Base-by-base conservation (phyloP, 1,284 basidiomycete genomes). In the Moesziomyces aphidis region DNA sequence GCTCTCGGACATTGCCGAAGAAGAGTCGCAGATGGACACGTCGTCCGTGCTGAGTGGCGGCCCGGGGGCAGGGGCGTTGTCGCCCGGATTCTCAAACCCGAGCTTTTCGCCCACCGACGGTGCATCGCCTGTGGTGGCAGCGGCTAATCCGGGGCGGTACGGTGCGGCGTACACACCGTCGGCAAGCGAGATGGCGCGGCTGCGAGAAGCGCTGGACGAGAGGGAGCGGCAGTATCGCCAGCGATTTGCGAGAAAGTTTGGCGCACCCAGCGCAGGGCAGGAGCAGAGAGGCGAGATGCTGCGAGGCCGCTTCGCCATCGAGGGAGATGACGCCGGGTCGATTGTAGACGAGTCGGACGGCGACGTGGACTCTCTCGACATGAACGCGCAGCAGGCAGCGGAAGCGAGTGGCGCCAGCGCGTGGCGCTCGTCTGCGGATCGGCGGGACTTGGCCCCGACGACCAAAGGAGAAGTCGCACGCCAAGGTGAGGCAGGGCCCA, bases 1-100 rank as follows among this genome's bases (percentile, higher is more conserved):
- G 0, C 48, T 81, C 39, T 64, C 57, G 19, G 80, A 81, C 50
- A 81, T 81, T 24, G 72, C 77, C 6, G 80, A 81, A 47, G 80
- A 81, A 51, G 76, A 72, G 36, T 65, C 57, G 21, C 67, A 71
- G 21, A 49, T 71, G 22, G 73, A 75, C n/a, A 62, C 67, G 3
- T 70, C 59, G 3, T 63, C 61, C 7, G 66, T 72, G 34, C 50
- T 76, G 5, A 65, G 69, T 48, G 68, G 62, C 43, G 71, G 75
- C 7, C 51, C 57, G 15, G 61, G 60, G 11, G 58, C 52, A 7
- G 55, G 63, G 10, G 62, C 47, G 7, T 23, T 53, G 34, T 60
- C 57, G 26, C 65, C 65, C 5, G 59, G 61, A 5, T 64, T 50
- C 15, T 53, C 54, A 26, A 60, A 57, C 5, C 34, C 48, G 19